Percentiles rank a stretch among this genome's conserved stretches.
phyloP scores from a whole-genome alignment of 2,329 filamentous ascomycete species.

The Stromatinia cepivora region DNA sequence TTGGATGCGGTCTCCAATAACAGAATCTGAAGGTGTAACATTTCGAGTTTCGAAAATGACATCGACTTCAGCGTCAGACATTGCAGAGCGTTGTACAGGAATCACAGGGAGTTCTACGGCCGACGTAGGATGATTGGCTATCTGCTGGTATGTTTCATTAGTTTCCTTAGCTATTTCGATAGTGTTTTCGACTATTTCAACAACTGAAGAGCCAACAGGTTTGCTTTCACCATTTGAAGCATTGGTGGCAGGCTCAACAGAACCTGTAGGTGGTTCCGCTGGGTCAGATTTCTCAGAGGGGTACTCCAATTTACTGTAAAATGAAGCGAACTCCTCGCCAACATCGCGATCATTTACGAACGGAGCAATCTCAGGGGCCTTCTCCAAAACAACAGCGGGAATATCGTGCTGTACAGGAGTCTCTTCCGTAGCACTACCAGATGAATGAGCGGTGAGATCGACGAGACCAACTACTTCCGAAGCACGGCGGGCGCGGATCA shows the following conservation, averaged over 20 bases:
- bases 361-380: not conserved
- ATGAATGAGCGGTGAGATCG: too few species aligned
- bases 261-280: not conserved
- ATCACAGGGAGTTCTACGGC: not conserved
- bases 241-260: not conserved
- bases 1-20: not conserved
- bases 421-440: not conserved
- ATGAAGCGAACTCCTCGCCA: not conserved
- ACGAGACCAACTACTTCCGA: not conserved
- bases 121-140: not conserved
- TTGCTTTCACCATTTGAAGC: not conserved
- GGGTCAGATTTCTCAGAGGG: not conserved
- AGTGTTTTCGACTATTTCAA: not conserved
- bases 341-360: not conserved
- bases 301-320: slow-evolving; percentile 3
- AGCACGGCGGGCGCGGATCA: slow-evolving; percentile 5
- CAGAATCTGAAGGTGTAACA: not conserved
- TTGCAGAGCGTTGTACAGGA: not conserved
- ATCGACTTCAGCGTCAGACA: not conserved
- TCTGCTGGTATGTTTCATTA: not conserved
- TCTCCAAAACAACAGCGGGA: not conserved
- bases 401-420: too few species aligned
- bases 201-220: not conserved
- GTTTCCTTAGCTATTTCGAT: not conserved
- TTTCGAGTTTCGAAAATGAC: not conserved